Evolutionary conservation across 116 monocot species (phyloP), one percentile per base, ranked within the genome.

Genomic region (Thalassia testudinum): DNA sequence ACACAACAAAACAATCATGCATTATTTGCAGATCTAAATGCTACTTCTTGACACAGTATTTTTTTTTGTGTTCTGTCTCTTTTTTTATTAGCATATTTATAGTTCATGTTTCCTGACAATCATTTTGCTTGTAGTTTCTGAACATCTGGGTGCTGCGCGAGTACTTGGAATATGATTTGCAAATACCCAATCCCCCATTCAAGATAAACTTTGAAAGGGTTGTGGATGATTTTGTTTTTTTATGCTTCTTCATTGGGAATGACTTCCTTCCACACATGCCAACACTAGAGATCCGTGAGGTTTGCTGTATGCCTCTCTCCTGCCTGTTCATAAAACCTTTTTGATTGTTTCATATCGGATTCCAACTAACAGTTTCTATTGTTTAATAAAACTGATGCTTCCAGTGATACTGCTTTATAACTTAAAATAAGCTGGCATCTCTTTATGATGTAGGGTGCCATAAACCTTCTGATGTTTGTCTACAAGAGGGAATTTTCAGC

Each of bases 211-310:
- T 99, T 56, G 99, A 99, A 62, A 72, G 99, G 7, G 25, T 99
- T 37, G 51, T 99, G 56, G 99, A 99, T 67, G 99, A 99, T 65
- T 99, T 99, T 58, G 83, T 99, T 6, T 99, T 99, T 61, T 49
- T 99, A 50, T 99, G 99, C 47, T 99, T 99, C 63, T 90, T 99
- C 72, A 86, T 86, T 59, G 99, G 99, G 53, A 99, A 99, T 72
- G 99, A 99, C 51, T 99, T 99, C 70, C 80, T 99, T 0, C 99
- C 99, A 1, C 99, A 99, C 45, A 86, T 99, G 90, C 99, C 99
- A 2, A 83, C 90, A 49, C 74, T 99, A 59, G 99, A 99, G 53
- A 99, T 90, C 42, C 79, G 80, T 42, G 99, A 99, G 99, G 99
- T 99, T 71, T 47, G 52, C 66, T 27, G 5, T 50, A 20, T 40